phyloP scores from a whole-genome alignment of 208 protist species.

The Zelonia costaricensis region DNA sequence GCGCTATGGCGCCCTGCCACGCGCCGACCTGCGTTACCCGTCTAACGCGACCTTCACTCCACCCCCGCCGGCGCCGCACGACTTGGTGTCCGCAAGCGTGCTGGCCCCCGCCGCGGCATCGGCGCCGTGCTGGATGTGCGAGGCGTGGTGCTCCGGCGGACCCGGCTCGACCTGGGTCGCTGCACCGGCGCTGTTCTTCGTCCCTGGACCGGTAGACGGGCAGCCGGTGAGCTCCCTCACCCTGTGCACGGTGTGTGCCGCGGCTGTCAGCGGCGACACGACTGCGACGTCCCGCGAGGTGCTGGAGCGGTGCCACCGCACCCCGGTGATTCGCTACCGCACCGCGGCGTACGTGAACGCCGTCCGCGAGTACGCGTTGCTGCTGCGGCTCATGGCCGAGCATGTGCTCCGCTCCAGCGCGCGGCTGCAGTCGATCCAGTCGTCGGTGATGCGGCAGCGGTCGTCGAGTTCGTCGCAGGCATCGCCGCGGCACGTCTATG shows the following conservation, averaged over 20 bases:
- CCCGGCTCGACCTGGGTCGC: conserved; percentile 31
- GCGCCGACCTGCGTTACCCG: too few relatives aligned
- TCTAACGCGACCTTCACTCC: too few relatives aligned
- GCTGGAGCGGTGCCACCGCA: conserved; percentile 39
- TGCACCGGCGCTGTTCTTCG: conserved; percentile 32
- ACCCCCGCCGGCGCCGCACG: too few relatives aligned
- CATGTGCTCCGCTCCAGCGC: conserved; percentile 26
- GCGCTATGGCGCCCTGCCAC: too few relatives aligned
- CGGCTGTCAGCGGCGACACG: conserved; percentile 19
- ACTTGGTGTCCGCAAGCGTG: too few relatives aligned
- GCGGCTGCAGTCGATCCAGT: conserved; percentile 20
- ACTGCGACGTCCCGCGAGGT: conserved; percentile 24
- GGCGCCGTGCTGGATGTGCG: conserved; percentile 62
- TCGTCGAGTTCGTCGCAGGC: too few relatives aligned
- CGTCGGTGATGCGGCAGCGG: background rate
- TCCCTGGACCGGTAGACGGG: background rate
- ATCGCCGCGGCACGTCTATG: background rate
- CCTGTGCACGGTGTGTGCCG: conserved; percentile 43
- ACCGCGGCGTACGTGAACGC: conserved; percentile 43
- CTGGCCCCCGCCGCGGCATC: background rate
- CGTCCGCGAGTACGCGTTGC: conserved; percentile 49
- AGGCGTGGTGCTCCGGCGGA: conserved; percentile 18
- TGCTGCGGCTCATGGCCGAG: conserved; percentile 40
- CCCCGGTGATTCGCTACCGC: conserved; percentile 24
- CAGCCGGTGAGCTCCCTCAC: conserved; percentile 30